Conservation (phyloP, 192 early-diverging fungal genomes). For the Linnemannia schmuckeri region DNA sequence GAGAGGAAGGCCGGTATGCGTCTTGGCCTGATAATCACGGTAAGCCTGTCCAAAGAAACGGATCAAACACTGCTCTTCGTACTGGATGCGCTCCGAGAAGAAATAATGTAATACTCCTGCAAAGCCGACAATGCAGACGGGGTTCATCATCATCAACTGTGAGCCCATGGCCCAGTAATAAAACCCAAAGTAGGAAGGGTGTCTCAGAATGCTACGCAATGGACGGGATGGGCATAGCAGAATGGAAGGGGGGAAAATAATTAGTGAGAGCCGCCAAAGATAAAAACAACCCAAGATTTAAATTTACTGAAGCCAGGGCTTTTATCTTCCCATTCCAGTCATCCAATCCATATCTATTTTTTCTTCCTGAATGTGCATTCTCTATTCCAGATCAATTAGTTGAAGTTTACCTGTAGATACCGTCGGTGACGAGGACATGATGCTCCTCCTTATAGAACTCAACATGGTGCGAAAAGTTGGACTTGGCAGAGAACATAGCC, state of each 20-base stretch:
- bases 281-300: not conserved
- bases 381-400: no score
- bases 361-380: not conserved
- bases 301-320: not conserved
- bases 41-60: conserved; percentile 90
- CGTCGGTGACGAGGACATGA: conserved; percentile 87
- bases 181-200: conserved; percentile 96
- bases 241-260: conserved; percentile 19
- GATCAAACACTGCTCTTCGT: conserved; percentile 83
- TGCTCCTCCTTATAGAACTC: conserved; percentile 73
- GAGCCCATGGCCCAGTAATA: conserved; percentile 90
- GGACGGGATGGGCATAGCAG: not conserved
- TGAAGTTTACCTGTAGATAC: conserved; percentile 81
- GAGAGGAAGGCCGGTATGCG: conserved; percentile 79
- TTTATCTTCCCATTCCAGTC: no score
- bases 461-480: conserved; percentile 90
- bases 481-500: conserved; percentile 93
- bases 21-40: conserved; percentile 71
- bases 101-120: conserved; percentile 75
- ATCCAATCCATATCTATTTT: not conserved
- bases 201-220: conserved; percentile 76
- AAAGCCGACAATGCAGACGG: conserved; percentile 78
- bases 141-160: conserved; percentile 86
- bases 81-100: conserved; percentile 81
- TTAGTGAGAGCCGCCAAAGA: conserved; percentile 6